Evolutionary conservation across 2,329 filamentous ascomycete species (phyloP).

Genomic region (Periconia sp.): DNA sequence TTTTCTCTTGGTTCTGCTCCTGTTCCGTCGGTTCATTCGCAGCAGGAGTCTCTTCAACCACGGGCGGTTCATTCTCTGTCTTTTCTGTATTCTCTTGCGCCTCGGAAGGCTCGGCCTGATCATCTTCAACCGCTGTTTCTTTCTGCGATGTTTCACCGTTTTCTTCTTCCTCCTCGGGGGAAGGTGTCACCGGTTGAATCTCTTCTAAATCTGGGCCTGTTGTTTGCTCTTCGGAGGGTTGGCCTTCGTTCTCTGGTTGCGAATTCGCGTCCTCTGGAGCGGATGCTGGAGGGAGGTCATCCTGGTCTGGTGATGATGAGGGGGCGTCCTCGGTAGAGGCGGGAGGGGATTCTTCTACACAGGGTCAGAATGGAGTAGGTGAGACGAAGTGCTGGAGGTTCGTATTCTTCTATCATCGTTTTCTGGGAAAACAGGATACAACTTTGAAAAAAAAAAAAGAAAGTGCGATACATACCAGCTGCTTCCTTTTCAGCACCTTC

Average conservation of each 20-base stretch:
- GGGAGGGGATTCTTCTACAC: no score
- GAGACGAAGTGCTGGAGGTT: no score
- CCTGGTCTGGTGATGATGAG: no score
- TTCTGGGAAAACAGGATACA: no score
- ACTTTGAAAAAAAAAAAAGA: no score
- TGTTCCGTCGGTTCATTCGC: neutral
- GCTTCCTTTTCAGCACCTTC: neutral
- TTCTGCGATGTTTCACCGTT: conserved; percentile 10
- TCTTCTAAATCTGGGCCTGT: neutral
- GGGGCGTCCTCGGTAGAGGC: no score
- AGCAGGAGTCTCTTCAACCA: conserved; percentile 2
- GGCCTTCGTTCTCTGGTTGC: no score
- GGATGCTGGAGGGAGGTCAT: no score
- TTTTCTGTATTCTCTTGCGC: neutral
- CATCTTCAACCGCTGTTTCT: neutral
- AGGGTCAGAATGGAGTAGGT: no score
- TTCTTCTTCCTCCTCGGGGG: neutral
- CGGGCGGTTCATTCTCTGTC: neutral
- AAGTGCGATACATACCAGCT: no score
- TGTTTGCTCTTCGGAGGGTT: neutral
- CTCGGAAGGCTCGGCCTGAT: conserved; percentile 1
- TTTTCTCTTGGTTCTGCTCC: conserved; percentile 2
- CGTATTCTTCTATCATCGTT: no score
- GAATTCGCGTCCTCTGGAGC: no score
- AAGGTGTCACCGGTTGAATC: neutral